A percentile compares a stretch with the other conserved stretches of the same genome.
Conservation (phyloP, 2,329 filamentous ascomycete species). For the Neurospora sp. region DNA sequence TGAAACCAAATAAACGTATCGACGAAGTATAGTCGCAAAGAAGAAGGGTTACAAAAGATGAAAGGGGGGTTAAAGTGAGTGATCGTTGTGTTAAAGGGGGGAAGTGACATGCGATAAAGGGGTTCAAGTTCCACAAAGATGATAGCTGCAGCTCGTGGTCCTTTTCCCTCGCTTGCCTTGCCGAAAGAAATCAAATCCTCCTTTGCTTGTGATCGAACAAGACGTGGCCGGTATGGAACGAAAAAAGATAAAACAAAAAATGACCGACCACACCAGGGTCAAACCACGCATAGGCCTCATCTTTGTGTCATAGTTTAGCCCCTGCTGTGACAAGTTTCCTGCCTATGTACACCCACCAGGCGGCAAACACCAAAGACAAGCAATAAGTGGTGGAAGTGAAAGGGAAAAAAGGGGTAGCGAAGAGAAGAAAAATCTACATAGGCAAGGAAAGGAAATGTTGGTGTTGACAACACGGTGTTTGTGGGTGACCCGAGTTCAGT, state of each 20-base stretch:
- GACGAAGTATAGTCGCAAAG: neutral
- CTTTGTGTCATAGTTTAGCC: neutral
- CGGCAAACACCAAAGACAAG: neutral
- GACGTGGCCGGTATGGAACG: neutral
- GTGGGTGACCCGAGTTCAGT: slow-evolving; percentile 9
- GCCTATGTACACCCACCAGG: neutral
- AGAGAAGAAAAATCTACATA: slow-evolving; percentile 5
- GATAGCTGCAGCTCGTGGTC: neutral
- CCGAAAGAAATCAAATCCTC: neutral
- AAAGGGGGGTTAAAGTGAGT: neutral
- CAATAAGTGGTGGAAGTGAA: neutral
- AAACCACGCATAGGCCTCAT: neutral
- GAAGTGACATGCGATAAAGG: neutral
- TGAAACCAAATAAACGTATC: neutral
- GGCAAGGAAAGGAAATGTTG: slow-evolving; percentile 8
- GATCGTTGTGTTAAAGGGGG: neutral
- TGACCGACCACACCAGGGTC: neutral
- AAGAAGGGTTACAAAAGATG: neutral
- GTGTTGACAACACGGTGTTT: neutral
- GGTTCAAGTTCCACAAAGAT: neutral
- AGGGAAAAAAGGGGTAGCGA: neutral
- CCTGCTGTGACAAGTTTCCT: neutral
- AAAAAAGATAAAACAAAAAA: neutral
- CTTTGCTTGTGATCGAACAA: neutral
- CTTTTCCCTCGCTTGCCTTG: neutral